Evolutionary conservation across 2,329 filamentous ascomycete species (phyloP), one percentile per base, ranked within the genome.

Genomic region (Thielaviopsis populi): DNA sequence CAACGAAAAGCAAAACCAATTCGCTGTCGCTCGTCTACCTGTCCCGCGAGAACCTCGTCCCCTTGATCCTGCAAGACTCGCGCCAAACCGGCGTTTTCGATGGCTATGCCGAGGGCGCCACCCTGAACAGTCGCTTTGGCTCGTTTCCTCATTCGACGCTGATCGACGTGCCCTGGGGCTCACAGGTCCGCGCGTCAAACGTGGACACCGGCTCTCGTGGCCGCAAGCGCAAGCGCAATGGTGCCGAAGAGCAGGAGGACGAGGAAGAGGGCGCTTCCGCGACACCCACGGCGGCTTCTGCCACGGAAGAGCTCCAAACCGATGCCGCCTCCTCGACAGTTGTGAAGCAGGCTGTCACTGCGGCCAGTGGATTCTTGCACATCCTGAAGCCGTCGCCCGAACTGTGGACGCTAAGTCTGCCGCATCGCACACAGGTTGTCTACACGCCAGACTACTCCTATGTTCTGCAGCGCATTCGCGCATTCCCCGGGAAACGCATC

Each of bases 121-220:
- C 90, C 1, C 83, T 91, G 63, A 97, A 96, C 75, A 99, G 92
- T 1, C 85, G 91, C 54, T 99, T 96, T 71, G 94, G 94, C 59
- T 96, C 91, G 0, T 92, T 91, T 66, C 88, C 89, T 0, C 89
- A 92, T 72, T 87, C 82, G 11, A 91, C 88, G 0, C 75, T 92
- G 56, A 80, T 96, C 63, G 79, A 83, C 4, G 78, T 91, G 63
- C 87, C 89, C 50, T 97, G 92, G 92, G 94, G 94, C 33, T 90
- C 88, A 6, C 94, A 97, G 72, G 85, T 97, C 24, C 82, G 89
- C 58, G 94, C 94, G 7, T 96, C 91, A 1, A 83, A 86, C 40
- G 91, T 96, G 64, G 89, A 96, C 70, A 96, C 91, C 0, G 91
- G 91, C 13, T 94, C 90, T n/a, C 80, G 91, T 69, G 90, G 90